These are phyloP conservation scores for Bruguiera parviflora DNA, from an alignment of 345 rosid species.

Conservation along the genomic window DNA sequence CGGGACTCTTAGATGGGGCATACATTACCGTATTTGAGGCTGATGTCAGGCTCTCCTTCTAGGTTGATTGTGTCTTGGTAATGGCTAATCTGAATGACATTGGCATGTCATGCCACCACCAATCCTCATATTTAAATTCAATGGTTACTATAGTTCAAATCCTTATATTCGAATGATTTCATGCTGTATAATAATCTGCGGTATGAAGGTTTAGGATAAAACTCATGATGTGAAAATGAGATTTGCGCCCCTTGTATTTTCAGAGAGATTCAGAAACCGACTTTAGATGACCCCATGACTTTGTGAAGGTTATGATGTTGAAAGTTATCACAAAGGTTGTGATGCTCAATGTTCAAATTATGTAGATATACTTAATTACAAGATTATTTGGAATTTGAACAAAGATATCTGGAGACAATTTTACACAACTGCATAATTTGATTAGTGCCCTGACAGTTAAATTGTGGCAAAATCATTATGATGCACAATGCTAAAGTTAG, in stretches of 20 bases:
- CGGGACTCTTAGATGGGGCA: neutral
- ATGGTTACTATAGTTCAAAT: neutral
- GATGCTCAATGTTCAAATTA: neutral
- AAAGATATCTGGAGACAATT: no score
- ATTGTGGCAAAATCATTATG: no score
- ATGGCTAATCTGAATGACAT: no score
- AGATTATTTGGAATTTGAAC: neutral
- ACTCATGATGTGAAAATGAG: neutral
- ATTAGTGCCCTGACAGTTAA: no score
- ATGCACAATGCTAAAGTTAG: no score
- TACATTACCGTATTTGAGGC: conserved; percentile 4
- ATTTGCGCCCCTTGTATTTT: neutral
- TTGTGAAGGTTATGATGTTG: conserved; percentile 6
- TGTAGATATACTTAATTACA: neutral
- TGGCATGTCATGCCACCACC: no score
- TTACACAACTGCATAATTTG: no score
- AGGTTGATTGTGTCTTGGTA: neutral
- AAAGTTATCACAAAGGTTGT: neutral
- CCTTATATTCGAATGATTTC: neutral
- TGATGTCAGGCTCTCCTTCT: conserved; percentile 9
- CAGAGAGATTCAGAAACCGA: neutral
- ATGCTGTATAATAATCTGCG: neutral
- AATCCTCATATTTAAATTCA: neutral
- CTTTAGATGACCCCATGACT: neutral
- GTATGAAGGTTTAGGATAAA: conserved; percentile 1